Base-by-base conservation (phyloP, 2,329 filamentous ascomycete genomes). In the Clarireedia monteithiana region DNA sequence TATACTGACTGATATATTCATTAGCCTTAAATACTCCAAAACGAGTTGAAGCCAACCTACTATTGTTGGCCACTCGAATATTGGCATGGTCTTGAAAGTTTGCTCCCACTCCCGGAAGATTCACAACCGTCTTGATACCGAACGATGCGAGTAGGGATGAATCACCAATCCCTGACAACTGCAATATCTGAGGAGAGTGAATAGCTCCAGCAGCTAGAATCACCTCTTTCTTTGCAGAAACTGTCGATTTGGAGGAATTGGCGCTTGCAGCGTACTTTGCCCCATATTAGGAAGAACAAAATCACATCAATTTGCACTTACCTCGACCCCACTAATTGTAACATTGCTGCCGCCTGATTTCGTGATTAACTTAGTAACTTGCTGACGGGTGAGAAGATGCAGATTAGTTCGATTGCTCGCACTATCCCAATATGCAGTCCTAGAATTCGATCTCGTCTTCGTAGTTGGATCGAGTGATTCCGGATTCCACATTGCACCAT, bases 121-220 rank as follows among this genome's bases (percentile, higher is more conserved):
- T 70, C 4, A 80, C 59, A 1, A 77, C 61, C 0, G 70, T 64
- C 3, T 38, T 12, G 42, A 81, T 79, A 20, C 73, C 67, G 49
- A 75, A 71, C n/a, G 68, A 65, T 5, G 70, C 55, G 2, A 82
- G 71, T 45, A 78, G 70, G 1, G 68, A 63, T 3, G 69, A 68
- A 1, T 74, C 71, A 0, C 78, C 77, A 27, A 81, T 71, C 7
- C 78, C 78, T 48, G 74, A 77, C 0, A 79, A 70, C 66, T 77
- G 75, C 3, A 81, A 72, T 4, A 81, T 70, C 58, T 79, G 75
- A 0, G 78, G 78, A 3, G 74, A 73, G 64, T 78, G 77, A 63
- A 79, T 76, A 2, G 73, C 68, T n/a, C 78, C 78, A 1, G 74
- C 77, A 0, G 74, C 72, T 14, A 81, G 59, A 46, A 81, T 77